These are phyloP conservation scores for Quercus aquifolioides DNA, from an alignment of 306 rosid genomes.

Conservation along the genomic window DNA sequence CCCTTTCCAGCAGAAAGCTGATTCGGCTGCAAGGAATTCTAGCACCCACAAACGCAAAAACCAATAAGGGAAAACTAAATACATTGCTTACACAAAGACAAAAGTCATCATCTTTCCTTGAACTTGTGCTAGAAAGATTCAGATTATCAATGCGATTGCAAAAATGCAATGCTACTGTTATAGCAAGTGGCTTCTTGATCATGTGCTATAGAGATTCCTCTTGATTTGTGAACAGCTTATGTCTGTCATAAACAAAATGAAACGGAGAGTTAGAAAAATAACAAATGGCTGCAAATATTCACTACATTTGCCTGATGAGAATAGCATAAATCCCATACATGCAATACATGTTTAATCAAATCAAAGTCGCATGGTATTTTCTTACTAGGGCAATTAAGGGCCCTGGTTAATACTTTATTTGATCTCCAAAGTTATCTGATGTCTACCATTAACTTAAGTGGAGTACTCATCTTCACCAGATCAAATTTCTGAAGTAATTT, in stretches of 20 bases:
- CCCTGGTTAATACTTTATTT: background rate
- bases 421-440: background rate
- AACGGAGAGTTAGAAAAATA: background rate
- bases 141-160: background rate
- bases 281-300: background rate
- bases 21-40: background rate
- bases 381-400: background rate
- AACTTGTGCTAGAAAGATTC: background rate
- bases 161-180: background rate
- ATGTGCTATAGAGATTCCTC: constrained; percentile 14
- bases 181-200: background rate
- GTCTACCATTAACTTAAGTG: background rate
- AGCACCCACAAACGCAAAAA: no score
- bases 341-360: background rate
- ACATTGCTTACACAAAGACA: background rate
- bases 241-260: constrained; percentile 36
- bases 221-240: constrained; percentile 46
- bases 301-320: background rate
- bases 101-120: background rate
- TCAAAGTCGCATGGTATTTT: background rate
- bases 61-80: background rate
- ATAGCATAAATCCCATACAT: background rate
- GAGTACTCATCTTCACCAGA: background rate
- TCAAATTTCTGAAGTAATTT: background rate
- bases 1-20: background rate